Evolutionary conservation across 306 rosid species (phyloP).

Genomic region (Acacia melanoxylon): DNA sequence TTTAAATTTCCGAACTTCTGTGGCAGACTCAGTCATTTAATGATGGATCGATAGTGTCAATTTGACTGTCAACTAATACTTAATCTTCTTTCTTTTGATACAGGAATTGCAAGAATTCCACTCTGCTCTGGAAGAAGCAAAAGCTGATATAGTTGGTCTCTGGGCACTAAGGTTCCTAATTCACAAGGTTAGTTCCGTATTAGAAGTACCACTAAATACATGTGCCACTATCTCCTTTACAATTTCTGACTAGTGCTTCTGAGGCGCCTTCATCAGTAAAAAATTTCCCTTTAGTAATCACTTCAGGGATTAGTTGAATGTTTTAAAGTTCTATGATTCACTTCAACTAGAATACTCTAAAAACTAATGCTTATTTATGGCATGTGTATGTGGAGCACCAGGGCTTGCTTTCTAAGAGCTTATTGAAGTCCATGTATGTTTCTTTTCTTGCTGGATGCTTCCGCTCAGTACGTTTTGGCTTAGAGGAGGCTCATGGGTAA

Average conservation of each 20-base stretch:
- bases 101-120: conserved; percentile 95
- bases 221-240: neutral
- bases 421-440: conserved; percentile 81
- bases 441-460: conserved; percentile 96
- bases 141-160: conserved; percentile 97
- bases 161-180: conserved; percentile 85
- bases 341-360: neutral
- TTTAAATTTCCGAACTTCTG: conserved; percentile 9
- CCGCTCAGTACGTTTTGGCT: conserved; percentile 91
- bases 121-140: conserved; percentile 95
- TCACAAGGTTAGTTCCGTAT: conserved; percentile 52
- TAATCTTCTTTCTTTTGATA: conserved; percentile 33
- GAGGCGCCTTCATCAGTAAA: conserved; percentile 4
- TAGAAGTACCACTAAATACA: too few relatives aligned
- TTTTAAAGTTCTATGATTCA: neutral
- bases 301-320: neutral
- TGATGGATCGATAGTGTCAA: neutral
- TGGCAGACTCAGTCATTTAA: neutral
- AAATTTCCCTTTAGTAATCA: neutral
- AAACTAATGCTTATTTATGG: conserved; percentile 21
- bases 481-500: conserved; percentile 95
- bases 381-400: conserved; percentile 27
- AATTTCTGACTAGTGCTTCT: neutral
- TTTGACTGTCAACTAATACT: neutral
- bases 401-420: conserved; percentile 74